Base-by-base conservation (phyloP, 2,329 filamentous ascomycete species). In the Arthrinium phaeospermum region DNA sequence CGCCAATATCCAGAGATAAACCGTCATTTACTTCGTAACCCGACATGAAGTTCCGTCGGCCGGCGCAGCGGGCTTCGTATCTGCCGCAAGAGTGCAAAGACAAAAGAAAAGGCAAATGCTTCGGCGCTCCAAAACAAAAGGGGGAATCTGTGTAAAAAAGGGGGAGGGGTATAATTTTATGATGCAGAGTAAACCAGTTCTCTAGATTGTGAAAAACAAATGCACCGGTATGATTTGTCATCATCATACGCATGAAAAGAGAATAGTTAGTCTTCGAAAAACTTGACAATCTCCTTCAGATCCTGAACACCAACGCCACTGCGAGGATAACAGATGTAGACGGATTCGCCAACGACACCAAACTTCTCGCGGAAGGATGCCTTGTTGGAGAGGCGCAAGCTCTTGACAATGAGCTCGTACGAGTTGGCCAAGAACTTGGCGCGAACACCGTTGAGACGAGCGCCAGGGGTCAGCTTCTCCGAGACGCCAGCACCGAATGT, bases 291-390 rank as follows among this genome's bases (percentile, higher is more conserved):
- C n/a, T 95, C 94, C 80, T 93, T 91, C 74, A 95, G 91, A 61
- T 95, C 95, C 74, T 91, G 90, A 67, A 95, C 91, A 1, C 94
- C 94, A 41, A 98, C 87, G 10, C 95, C 95, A 79, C 95, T 92
- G 72, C 93, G 91, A 53, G 95, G 95, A 83, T 97, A 98, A 80
- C 94, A 95, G 76, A 98, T 94, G 82, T 94, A 98, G 41, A 96
- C 91, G 68, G 93, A 91, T 79, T 98, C 95, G 73, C 95, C 94
- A 72, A 90, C 86, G 5, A 93, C 93, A 70, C 95, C 95, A 81
- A 98, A 90, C 87, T 98, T 98, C 85, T 94, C 92, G 73, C 95
- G 88, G 85, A 98, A 98, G 81, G 95, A 94, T 71, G 90, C 92
- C 89, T 97, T 98, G 80, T 93, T 91, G 67, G 92, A 92, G 75